Conservation (phyloP, 2,329 filamentous ascomycete species). For the Neopestalotiopsis sp. region DNA sequence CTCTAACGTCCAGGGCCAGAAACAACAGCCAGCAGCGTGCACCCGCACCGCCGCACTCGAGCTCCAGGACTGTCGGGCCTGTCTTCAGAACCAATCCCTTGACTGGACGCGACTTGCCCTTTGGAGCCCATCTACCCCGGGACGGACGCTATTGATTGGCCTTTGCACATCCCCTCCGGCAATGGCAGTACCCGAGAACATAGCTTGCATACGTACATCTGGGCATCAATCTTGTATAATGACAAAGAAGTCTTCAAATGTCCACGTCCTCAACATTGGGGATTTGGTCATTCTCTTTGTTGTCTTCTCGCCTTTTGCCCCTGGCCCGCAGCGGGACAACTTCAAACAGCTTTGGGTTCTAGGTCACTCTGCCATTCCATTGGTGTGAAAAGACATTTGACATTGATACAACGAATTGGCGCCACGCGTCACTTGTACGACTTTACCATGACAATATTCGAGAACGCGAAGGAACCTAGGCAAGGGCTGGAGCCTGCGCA, state of each 20-base stretch:
- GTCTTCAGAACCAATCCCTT: no score
- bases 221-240: neutral
- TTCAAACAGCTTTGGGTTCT: neutral
- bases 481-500: no score
- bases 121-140: neutral
- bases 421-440: neutral
- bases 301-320: neutral
- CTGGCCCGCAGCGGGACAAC: neutral
- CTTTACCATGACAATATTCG: neutral
- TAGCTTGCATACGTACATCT: no score
- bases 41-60: neutral
- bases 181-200: neutral
- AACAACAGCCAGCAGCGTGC: neutral
- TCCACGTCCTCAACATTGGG: neutral
- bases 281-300: neutral
- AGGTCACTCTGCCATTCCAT: constrained; percentile 13
- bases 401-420: neutral
- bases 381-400: constrained; percentile 20
- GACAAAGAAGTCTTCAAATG: neutral
- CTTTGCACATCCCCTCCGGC: neutral
- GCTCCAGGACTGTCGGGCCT: neutral
- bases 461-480: neutral
- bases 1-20: no score
- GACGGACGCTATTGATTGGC: neutral
- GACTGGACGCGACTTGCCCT: neutral